Conservation (phyloP, 2,329 filamentous ascomycete genomes). For the Fusarium aywerte region DNA sequence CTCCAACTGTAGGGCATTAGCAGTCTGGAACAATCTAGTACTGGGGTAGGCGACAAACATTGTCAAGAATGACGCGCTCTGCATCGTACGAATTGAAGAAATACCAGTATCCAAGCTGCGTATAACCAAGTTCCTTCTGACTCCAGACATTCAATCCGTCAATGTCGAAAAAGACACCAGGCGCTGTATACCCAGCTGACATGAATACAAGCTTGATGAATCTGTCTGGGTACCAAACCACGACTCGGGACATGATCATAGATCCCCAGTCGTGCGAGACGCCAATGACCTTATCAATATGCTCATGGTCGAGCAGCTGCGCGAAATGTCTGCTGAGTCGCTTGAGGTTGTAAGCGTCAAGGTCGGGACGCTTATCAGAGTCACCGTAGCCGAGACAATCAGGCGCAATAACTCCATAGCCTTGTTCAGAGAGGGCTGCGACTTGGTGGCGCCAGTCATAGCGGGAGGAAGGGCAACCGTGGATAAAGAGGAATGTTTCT, state of each 20-base stretch:
- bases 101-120: constrained; percentile 35
- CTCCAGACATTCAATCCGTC: constrained; percentile 25
- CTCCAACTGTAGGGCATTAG: constrained; percentile 21
- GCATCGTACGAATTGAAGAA: constrained; percentile 36
- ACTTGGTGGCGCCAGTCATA: constrained; percentile 35
- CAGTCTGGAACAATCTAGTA: background rate
- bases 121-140: constrained; percentile 20
- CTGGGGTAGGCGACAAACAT: background rate
- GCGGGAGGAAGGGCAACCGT: constrained; percentile 34
- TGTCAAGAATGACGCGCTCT: constrained; percentile 8
- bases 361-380: constrained; percentile 23
- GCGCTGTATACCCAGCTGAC: constrained; percentile 22
- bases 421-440: constrained; percentile 11
- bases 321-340: constrained; percentile 24
- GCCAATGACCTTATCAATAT: constrained; percentile 17
- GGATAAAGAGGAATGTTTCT: constrained; percentile 30
- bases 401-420: constrained; percentile 29
- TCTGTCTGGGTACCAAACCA: constrained; percentile 17
- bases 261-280: constrained; percentile 37
- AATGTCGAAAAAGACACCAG: constrained; percentile 24
- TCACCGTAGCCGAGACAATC: constrained; percentile 38
- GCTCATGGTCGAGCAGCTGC: constrained; percentile 28
- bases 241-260: constrained; percentile 20
- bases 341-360: constrained; percentile 25
- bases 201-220: constrained; percentile 19